Base-by-base conservation (phyloP, 306 rosid genomes). In the Cicer yamashitae region DNA sequence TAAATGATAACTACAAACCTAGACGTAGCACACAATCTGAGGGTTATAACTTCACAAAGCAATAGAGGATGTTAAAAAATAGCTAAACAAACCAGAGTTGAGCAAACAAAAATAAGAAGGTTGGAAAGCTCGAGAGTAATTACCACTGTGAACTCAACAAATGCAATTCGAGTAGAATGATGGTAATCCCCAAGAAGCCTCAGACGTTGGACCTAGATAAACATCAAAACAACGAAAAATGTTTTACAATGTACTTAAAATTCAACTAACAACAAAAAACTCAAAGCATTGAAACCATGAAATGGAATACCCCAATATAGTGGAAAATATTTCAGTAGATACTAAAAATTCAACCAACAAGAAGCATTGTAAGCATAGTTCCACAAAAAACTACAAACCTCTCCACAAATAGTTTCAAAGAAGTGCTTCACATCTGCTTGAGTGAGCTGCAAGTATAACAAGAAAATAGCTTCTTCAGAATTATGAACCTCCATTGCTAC, bases 131-230 rank as follows among this genome's bases (percentile, higher is more conserved):
- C 20, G 7, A 0, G 47, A 75, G 71, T 74, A 80, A 67, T 79
- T 90, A 94, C 99, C 91, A 94, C 59, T 5, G 85, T 46, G 74
- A 94, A 94, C 79, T 94, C 99, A 56, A 94, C 97, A 84, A 94
- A 94, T 3, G 96, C 96, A 82, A 94, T 94, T 20, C 96, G 96
- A 77, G 99, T 94, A 54, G 97, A 92, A 80, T 94, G 99, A 71
- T 94, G 99, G 74, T 90, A 89, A 77, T 94, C 99, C 51, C 99
- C 99, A 47, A 94, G 97, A 46, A 94, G 92, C 97, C 97, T 89
- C 89, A 94, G 66, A 65, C 96, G 96, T 50, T 87, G 97, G 77
- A 94, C 99, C 99, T 94, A 60, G 34, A 85, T 67, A 47, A 71
- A 65, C 60, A 64, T 3, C 57, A 71, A 83, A 64, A 62, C 45